Base-by-base conservation (phyloP, 1,139 yeast genomes). In the Pichia norvegensis region DNA sequence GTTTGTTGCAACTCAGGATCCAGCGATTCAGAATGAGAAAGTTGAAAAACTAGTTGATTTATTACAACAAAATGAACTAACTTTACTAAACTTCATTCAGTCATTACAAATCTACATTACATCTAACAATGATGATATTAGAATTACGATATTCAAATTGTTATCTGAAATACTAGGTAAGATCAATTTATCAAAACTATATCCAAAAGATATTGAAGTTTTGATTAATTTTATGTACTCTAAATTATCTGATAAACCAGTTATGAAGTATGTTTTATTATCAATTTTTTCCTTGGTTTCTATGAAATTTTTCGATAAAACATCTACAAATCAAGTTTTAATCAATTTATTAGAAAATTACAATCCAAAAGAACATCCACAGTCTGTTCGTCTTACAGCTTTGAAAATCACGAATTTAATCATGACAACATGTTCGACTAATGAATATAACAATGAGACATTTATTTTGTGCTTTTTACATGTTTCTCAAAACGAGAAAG, bases 401-500 rank as follows among this genome's bases (percentile, higher is more conserved):
- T 86, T 85, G 60, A 61, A 63, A 38, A 63, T 84, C 14, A 58
- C 85, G 14, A 42, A 51, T 22, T 33, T 31, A 14, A 3, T 43
- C 4, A 25, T 44, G 10, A 43, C 31, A 14, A 20, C 46, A 4
- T 21, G 41, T 8, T 38, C 46, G 13, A 6, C 8, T 9, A 29
- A 25, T 13, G 4, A n/a, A 13, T 48, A 31, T 21, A 33, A 44
- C 20, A 44, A 35, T 31, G 48, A 44, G 10, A 21, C 36, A 14
- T 78, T 73, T 47, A 69, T 85, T 31, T 63, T 72, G 44, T 64
- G 82, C 0, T 88, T 83, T 55, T 63, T 85, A 33, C 78, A 79
- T 49, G 61, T 87, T 40, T 85, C 95, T 4, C 71, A 78, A 11
- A 95, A 95, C 25, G 99, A 92, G 60, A 94, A 92, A 59, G 98